phyloP scores from a whole-genome alignment of 176 grass and related monocot species.

The Thinopyrum elongatum region DNA sequence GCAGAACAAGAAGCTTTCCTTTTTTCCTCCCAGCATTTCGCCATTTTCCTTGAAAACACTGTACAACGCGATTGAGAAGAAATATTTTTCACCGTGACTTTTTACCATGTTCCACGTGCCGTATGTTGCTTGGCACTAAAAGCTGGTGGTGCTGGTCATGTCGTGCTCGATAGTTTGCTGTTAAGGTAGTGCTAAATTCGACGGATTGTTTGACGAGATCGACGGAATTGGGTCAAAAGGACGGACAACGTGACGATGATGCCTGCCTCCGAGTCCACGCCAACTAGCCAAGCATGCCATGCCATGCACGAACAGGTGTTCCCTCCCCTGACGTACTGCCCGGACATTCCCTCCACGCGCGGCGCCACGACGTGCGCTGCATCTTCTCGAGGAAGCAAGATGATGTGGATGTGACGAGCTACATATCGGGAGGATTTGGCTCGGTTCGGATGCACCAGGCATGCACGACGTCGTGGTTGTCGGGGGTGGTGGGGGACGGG shows the following conservation, averaged over 20 bases:
- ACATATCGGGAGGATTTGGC: neutral
- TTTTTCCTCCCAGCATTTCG: neutral
- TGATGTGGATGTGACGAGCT: neutral
- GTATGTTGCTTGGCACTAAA: neutral
- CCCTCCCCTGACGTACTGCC: neutral
- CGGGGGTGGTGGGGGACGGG: neutral
- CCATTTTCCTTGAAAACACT: neutral
- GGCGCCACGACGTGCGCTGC: constrained; percentile 30
- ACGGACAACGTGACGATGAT: constrained; percentile 16
- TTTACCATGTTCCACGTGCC: neutral
- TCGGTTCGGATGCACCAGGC: neutral
- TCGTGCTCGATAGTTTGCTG: neutral
- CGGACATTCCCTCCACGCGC: constrained; percentile 3
- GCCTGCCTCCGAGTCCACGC: neutral
- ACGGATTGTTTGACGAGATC: constrained; percentile 15
- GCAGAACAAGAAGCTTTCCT: neutral
- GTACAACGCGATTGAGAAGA: constrained; percentile 36
- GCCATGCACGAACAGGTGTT: constrained; percentile 28
- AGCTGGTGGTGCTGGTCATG: neutral
- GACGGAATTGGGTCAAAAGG: constrained; percentile 14
- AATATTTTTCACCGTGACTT: neutral
- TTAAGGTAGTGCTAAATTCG: constrained; percentile 11
- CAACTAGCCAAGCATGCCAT: neutral
- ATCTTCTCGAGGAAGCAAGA: constrained; percentile 18
- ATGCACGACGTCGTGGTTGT: constrained; percentile 1